Percentiles rank a stretch among this genome's conserved stretches.
These are phyloP conservation scores for Stellera chamaejasme DNA, from an alignment of 345 rosid species.

Conservation along the genomic window DNA sequence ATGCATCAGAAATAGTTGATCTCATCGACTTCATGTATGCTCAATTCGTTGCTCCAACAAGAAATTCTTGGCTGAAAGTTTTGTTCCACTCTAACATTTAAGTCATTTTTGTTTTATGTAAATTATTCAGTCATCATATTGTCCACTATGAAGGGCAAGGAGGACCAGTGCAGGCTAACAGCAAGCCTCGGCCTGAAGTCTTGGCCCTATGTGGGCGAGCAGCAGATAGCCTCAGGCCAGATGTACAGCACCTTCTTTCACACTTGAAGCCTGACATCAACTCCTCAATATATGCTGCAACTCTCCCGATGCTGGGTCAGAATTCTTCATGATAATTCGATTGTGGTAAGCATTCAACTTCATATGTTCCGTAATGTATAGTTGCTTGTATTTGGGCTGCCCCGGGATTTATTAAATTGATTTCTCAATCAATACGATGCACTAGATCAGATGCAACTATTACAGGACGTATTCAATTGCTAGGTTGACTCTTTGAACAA, in stretches of 20 bases:
- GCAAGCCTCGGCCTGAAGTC: constrained; percentile 79
- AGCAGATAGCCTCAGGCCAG: constrained; percentile 68
- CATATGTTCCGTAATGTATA: neutral
- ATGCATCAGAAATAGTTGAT: constrained; percentile 80
- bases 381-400: neutral
- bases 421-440: too few species aligned
- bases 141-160: constrained; percentile 95
- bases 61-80: neutral
- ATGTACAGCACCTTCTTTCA: constrained; percentile 77
- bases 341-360: neutral
- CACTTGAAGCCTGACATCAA: constrained; percentile 69
- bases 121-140: constrained; percentile 59
- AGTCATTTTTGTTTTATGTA: neutral
- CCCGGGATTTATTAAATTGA: too few species aligned
- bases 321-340: constrained; percentile 20
- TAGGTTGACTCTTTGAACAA: too few species aligned
- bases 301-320: constrained; percentile 65
- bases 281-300: constrained; percentile 78
- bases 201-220: constrained; percentile 58
- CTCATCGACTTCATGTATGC: constrained; percentile 89
- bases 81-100: neutral
- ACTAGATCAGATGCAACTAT: too few species aligned
- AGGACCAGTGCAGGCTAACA: constrained; percentile 82
- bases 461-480: too few species aligned
- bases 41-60: neutral